Base-by-base conservation (phyloP, 2,329 filamentous ascomycete species). In the Clonostachys sp. region DNA sequence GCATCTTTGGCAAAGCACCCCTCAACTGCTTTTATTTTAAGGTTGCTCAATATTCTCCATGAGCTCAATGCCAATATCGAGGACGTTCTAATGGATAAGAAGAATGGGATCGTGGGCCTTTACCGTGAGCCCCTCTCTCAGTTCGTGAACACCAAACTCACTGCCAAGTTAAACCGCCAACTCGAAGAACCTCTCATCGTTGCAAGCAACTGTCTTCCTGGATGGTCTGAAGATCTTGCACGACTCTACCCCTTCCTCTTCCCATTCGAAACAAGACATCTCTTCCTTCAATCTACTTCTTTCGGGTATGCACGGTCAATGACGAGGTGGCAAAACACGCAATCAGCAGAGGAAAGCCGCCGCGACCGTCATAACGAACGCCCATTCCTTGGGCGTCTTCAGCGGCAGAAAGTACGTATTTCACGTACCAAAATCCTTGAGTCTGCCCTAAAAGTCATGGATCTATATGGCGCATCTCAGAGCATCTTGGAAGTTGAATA, bases 71-170 rank as follows among this genome's bases (percentile, higher is more conserved):
- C 89, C 34, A 95, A 96, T 51, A 81, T 96, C 14, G 91, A 96
- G 55, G 92, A 97, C 61, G 87, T 97, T 5, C 67, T 96, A 51
- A 80, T 87, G 3, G 87, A 92, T 51, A 87, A 87, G 57, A 56
- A 62, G 45, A 87, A 87, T 59, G 83, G 84, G 45, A 71, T 80
- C 4, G 68, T 87, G 49, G 84, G 82, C 51, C 73, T 95, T 30
- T 89, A 88, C 44, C 78, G 85, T 2, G 92, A 97, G 66, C 89
- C 92, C 0, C 68, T 95, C 42, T 86, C 91, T 3, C 91, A 97
- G 56, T 99, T 99, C 58, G 94, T 99, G 68, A 99, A 99, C 62
- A 96, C 94, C 1, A 99, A 99, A 66, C 80, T 99, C 36, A 99
- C 94, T 0, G 95, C 94, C 2, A 99, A 99, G 71, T 80, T 99